Conservation (phyloP, 345 rosid genomes). For the Aegle marmelos region DNA sequence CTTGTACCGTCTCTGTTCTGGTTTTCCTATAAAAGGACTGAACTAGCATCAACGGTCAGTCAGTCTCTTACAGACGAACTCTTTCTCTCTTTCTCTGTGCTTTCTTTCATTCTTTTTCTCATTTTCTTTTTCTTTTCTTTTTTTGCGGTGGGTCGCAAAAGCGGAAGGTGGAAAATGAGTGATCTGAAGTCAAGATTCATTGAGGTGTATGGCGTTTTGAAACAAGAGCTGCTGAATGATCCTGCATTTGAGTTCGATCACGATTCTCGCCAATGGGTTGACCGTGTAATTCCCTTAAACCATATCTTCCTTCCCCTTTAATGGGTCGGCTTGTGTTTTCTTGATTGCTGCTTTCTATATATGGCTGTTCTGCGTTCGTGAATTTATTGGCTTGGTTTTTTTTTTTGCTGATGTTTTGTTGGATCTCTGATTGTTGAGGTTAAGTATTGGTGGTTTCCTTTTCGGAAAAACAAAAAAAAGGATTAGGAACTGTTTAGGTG, state of each 20-base stretch:
- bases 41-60: neutral
- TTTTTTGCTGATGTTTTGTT: neutral
- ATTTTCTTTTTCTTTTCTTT: neutral
- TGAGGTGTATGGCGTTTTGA: slow-evolving; percentile 52
- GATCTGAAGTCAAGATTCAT: slow-evolving; percentile 71
- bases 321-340: neutral
- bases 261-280: slow-evolving; percentile 81
- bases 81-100: neutral
- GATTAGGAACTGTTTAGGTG: neutral
- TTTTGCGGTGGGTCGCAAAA: too few species aligned
- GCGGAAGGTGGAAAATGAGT: neutral
- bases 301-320: neutral
- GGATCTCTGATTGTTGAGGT: neutral
- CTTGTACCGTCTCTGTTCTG: neutral
- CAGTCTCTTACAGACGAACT: neutral
- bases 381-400: neutral
- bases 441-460: neutral
- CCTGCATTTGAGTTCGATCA: slow-evolving; percentile 81
- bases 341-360: neutral
- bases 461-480: neutral
- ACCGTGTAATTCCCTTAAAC: slow-evolving; percentile 34
- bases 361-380: neutral
- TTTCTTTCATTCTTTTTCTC: neutral
- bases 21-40: neutral
- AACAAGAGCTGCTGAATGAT: slow-evolving; percentile 72